Conservation (phyloP, 306 rosid species). For the Heteromeles arbutifolia region DNA sequence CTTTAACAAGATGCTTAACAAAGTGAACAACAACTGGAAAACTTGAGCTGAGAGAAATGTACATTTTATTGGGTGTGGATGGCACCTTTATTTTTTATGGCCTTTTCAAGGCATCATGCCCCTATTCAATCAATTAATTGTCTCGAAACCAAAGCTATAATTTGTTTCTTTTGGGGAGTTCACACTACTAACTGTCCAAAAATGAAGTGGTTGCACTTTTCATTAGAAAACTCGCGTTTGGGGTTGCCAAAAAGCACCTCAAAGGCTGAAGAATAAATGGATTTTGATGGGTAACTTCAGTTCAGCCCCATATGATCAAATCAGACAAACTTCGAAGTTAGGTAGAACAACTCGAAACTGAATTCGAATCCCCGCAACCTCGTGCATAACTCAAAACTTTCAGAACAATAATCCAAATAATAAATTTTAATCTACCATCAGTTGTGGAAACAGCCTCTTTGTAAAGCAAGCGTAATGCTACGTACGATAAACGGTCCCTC, state of each 20-base stretch:
- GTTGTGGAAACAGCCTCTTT: too few relatives aligned
- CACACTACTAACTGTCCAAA: slow-evolving; percentile 12
- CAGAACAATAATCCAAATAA: too few relatives aligned
- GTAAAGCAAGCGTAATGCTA: too few relatives aligned
- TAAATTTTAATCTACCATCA: too few relatives aligned
- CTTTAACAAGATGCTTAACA: slow-evolving; percentile 16
- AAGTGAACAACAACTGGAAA: slow-evolving; percentile 22
- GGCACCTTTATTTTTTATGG: slow-evolving; percentile 1
- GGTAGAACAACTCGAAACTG: neutral
- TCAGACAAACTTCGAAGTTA: neutral
- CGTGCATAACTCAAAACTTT: too few relatives aligned
- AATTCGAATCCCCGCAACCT: too few relatives aligned
- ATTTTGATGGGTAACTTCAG: neutral
- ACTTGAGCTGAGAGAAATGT: slow-evolving; percentile 20
- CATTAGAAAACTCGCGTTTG: neutral
- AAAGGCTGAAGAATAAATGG: neutral
- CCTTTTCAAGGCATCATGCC: neutral
- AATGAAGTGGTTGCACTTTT: neutral
- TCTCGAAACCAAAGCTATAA: neutral
- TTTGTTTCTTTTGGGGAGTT: slow-evolving; percentile 19
- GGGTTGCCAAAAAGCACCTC: neutral
- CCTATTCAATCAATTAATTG: neutral
- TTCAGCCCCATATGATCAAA: neutral
- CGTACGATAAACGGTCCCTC: too few relatives aligned
- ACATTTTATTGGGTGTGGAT: slow-evolving; percentile 11